Conservation (phyloP, 2,329 filamentous ascomycete species). For the Trichoderma koningiopsis region DNA sequence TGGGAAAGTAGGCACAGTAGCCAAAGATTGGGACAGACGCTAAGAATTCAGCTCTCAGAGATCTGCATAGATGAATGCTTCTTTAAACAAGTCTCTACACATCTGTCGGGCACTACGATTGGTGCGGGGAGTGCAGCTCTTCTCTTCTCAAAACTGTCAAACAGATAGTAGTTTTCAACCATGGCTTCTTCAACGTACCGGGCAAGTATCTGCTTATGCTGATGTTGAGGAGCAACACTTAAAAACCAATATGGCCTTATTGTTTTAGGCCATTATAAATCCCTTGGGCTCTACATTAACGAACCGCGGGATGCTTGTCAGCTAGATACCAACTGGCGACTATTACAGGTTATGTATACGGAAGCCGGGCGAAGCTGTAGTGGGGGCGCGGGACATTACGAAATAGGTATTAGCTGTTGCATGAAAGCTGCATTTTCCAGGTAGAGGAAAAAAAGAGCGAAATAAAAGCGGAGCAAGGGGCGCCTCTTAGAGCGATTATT, state of each 20-base stretch:
- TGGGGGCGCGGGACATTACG: not conserved
- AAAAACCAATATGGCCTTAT: not conserved
- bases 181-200: not conserved
- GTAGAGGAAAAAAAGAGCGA: not conserved
- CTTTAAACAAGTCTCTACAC: not conserved
- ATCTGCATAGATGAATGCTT: not conserved
- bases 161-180: not conserved
- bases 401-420: not conserved
- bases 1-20: no score
- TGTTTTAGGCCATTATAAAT: not conserved
- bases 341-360: not conserved
- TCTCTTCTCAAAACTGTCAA: not conserved
- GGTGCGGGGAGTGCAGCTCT: not conserved
- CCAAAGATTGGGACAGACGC: not conserved
- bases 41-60: not conserved
- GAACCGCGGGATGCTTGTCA: no score
- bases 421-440: conserved; percentile 2
- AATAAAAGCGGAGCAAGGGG: not conserved
- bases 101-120: not conserved
- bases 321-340: not conserved
- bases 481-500: not conserved
- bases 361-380: conserved; percentile 8
- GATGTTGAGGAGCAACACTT: not conserved
- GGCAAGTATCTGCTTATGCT: not conserved
- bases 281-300: not conserved